Conservation (phyloP, 2,329 filamentous ascomycete species). For the Fusarium miscanthi region DNA sequence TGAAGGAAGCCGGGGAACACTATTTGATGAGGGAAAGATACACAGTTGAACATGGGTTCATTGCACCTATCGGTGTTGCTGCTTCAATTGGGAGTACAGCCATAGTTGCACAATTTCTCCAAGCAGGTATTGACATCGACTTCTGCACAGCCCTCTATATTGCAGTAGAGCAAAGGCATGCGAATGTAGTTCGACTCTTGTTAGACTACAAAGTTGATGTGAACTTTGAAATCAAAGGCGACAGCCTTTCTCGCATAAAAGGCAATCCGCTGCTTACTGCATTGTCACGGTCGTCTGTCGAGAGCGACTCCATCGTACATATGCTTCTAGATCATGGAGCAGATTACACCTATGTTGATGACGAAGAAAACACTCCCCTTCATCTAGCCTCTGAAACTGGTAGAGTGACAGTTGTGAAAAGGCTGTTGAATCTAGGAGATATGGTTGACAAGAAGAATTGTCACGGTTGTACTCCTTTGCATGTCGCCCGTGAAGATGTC, state of each 20-base stretch:
- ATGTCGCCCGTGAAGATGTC: no score
- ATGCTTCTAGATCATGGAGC: neutral
- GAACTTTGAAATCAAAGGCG: no score
- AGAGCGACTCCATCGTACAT: neutral
- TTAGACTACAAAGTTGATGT: no score
- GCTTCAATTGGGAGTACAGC: neutral
- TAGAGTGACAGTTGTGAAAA: neutral
- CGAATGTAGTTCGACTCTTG: no score
- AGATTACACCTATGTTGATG: neutral
- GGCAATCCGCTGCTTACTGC: no score
- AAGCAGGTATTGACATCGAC: neutral
- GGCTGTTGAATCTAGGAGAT: neutral
- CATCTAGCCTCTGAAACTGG: neutral
- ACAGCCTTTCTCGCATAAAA: no score
- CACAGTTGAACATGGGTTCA: no score
- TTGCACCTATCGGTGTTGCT: neutral
- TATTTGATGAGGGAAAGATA: no score
- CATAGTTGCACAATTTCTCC: neutral
- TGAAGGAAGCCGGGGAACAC: neutral
- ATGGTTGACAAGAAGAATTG: rapidly evolving
- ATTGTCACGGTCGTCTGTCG: no score
- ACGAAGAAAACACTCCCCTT: rapidly evolving
- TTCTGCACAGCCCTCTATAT: rapidly evolving
- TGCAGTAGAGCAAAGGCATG: rapidly evolving
- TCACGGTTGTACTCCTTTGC: neutral